Percentiles rank a stretch among this genome's conserved stretches.
phyloP scores from a whole-genome alignment of 2,329 filamentous ascomycete genomes.

The Monilinia fructicola region DNA sequence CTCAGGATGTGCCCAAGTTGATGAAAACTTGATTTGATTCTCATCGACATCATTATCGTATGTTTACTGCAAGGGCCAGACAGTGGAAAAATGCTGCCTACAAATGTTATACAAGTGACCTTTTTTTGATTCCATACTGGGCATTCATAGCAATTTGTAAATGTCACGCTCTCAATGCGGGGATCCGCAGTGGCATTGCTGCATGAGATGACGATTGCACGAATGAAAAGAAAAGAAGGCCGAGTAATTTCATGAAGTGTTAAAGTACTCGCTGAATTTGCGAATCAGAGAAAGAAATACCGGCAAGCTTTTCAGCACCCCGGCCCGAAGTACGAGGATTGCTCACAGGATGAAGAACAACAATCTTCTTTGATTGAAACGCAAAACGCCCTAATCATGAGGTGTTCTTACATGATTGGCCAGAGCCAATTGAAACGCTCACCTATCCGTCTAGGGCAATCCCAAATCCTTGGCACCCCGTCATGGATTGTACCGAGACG shows the following conservation, averaged over 20 bases:
- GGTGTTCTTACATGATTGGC: not conserved
- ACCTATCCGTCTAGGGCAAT: not conserved
- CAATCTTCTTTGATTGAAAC: not conserved
- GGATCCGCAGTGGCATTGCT: not conserved
- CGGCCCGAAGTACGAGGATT: not conserved
- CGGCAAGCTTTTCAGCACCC: not conserved
- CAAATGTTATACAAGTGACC: not conserved
- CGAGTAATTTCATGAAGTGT: too few relatives aligned
- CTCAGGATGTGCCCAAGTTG: not conserved
- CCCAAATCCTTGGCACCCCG: not conserved
- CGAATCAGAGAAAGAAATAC: slow-evolving; percentile 8
- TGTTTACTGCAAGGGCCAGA: not conserved
- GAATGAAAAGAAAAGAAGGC: not conserved
- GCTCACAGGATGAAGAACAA: not conserved
- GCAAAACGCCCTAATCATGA: not conserved
- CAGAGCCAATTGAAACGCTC: not conserved
- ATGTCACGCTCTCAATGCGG: slow-evolving; percentile 8
- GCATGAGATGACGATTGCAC: not conserved
- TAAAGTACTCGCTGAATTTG: slow-evolving; percentile 8
- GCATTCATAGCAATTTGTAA: not conserved
- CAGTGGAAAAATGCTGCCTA: not conserved
- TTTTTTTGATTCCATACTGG: not conserved
- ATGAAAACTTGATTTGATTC: not conserved
- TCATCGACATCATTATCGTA: not conserved
- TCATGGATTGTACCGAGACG: slow-evolving; percentile 5